Percentiles rank a stretch among this genome's conserved stretches.
These are phyloP conservation scores for Exophiala sideris DNA, from an alignment of 2,329 filamentous ascomycete genomes.

Conservation along the genomic window DNA sequence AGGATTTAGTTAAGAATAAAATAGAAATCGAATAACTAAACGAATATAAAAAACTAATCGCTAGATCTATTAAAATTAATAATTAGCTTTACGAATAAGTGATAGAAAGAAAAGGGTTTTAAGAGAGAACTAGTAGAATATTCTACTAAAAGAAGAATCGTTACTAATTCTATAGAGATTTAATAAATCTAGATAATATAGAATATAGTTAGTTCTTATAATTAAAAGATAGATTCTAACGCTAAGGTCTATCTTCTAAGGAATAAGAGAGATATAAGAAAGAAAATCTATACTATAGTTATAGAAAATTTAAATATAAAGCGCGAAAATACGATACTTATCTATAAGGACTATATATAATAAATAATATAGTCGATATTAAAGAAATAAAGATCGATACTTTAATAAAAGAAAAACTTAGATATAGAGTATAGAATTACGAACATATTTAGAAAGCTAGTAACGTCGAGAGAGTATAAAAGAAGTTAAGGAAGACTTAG, in stretches of 20 bases:
- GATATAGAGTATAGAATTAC: neutral
- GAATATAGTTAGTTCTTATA: neutral
- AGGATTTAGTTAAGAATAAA: neutral
- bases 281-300: slow-evolving; percentile 1
- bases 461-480: neutral
- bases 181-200: neutral
- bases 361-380: neutral
- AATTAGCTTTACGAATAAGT: neutral
- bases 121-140: neutral
- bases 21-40: neutral
- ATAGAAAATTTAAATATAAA: neutral
- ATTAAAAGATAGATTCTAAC: neutral
- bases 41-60: neutral
- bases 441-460: neutral
- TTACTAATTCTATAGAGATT: neutral
- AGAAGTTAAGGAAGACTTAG: neutral
- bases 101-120: neutral
- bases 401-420: neutral
- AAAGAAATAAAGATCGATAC: neutral
- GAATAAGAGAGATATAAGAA: neutral
- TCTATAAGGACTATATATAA: neutral
- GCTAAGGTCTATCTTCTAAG: neutral
- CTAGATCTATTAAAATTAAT: neutral
- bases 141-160: neutral
- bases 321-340: neutral